Evolutionary conservation across 73 alveolate genomes (phyloP).

Genomic region (Paraurostyla sp.): DNA sequence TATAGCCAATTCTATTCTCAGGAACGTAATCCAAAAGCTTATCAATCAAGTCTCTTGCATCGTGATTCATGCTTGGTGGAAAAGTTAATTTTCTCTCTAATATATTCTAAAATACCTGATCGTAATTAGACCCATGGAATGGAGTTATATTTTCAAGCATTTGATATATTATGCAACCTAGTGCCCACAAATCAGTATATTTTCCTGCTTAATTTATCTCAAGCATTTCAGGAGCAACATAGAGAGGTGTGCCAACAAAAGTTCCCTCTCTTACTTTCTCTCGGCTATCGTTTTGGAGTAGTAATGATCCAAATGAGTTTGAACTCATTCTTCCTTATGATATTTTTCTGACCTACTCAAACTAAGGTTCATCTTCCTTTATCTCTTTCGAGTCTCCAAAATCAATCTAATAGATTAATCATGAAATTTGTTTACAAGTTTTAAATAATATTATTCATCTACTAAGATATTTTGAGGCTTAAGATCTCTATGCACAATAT

Average conservation of each 20-base stretch:
- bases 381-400: constrained; percentile 70
- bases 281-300: neutral
- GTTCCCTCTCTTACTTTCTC: constrained; percentile 62
- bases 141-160: constrained; percentile 72
- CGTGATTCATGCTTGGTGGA: constrained; percentile 79
- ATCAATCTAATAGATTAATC: constrained; percentile 50
- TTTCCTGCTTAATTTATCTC: constrained; percentile 71
- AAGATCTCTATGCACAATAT: constrained; percentile 89
- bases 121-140: constrained; percentile 62
- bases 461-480: constrained; percentile 94
- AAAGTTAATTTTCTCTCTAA: constrained; percentile 52
- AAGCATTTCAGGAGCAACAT: constrained; percentile 94
- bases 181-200: constrained; percentile 80
- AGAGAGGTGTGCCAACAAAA: constrained; percentile 91
- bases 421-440: constrained; percentile 55
- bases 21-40: constrained; percentile 75
- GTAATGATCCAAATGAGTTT: neutral
- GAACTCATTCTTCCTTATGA: constrained; percentile 1
- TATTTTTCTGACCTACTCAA: neutral
- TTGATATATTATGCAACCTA: constrained; percentile 78
- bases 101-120: constrained; percentile 65
- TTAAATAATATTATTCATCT: constrained; percentile 83
- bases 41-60: constrained; percentile 88
- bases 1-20: constrained; percentile 79
- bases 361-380: neutral